These are phyloP conservation scores for Phytophthora boehmeriae DNA, from an alignment of 352 stramenopile genomes.

Conservation along the genomic window DNA sequence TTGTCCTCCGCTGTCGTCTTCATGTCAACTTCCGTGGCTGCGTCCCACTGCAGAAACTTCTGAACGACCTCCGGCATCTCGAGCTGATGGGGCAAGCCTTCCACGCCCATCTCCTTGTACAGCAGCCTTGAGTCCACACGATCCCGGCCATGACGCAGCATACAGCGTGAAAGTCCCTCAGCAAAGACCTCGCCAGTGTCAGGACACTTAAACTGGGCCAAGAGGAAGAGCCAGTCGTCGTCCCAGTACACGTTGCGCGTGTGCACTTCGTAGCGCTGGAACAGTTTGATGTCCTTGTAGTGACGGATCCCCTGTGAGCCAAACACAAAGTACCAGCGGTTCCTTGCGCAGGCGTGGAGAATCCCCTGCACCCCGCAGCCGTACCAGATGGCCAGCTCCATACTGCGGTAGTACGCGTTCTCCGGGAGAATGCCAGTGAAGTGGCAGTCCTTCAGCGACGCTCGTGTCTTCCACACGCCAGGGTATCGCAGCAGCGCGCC, in stretches of 20 bases:
- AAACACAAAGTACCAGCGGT: conserved; percentile 76
- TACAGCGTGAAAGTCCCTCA: conserved; percentile 66
- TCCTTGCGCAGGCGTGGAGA: conserved; percentile 54
- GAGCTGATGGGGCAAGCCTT: conserved; percentile 43
- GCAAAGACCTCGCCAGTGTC: conserved; percentile 67
- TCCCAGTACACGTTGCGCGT: conserved; percentile 76
- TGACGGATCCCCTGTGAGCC: conserved; percentile 71
- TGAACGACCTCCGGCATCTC: conserved; percentile 54
- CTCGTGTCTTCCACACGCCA: conserved; percentile 61
- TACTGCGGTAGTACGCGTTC: conserved; percentile 74
- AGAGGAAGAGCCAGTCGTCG: conserved; percentile 73
- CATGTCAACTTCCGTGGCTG: conserved; percentile 57
- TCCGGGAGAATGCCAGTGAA: conserved; percentile 56
- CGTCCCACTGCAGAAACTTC: conserved; percentile 65
- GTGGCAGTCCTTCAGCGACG: conserved; percentile 64
- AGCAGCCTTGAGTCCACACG: conserved; percentile 52
- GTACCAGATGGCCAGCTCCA: conserved; percentile 80
- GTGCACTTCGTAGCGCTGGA: conserved; percentile 69
- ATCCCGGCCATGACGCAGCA: conserved; percentile 60
- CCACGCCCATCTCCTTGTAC: conserved; percentile 61
- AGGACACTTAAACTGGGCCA: conserved; percentile 71
- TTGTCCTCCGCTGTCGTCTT: conserved; percentile 51
- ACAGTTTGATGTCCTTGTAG: conserved; percentile 57
- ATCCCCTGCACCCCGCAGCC: conserved; percentile 66
- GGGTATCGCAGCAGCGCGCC: conserved; percentile 64